phyloP scores from a whole-genome alignment of 2,329 filamentous ascomycete species.

The Talaromyces atroroseus region DNA sequence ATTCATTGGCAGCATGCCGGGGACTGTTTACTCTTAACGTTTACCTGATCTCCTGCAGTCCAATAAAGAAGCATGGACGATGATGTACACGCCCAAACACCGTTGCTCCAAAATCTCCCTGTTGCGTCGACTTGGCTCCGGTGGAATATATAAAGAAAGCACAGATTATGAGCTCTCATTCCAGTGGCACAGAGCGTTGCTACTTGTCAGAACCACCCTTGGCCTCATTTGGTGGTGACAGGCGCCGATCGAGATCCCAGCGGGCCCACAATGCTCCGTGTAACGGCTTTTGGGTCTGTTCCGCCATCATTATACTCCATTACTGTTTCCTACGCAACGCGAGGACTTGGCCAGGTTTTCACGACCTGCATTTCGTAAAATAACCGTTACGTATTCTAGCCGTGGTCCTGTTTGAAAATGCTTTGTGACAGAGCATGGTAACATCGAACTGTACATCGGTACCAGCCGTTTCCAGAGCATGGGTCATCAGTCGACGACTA shows the following conservation, averaged over 20 bases:
- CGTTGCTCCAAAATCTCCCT: neutral
- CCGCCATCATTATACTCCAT: neutral
- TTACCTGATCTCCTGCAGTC: neutral
- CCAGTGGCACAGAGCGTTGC: neutral
- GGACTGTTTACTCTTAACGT: neutral
- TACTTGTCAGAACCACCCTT: conserved; percentile 1
- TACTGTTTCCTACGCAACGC: neutral
- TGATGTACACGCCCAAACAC: neutral
- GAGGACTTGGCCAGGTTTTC: neutral
- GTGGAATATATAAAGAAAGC: neutral
- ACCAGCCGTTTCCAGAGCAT: too few species aligned
- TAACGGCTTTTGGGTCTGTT: conserved; percentile 5
- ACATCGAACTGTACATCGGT: too few species aligned
- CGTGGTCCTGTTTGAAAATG: neutral
- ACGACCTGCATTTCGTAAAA: neutral
- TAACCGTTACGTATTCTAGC: neutral
- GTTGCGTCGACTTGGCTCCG: neutral
- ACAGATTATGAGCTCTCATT: neutral
- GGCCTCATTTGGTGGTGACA: conserved; percentile 8
- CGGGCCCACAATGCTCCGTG: conserved; percentile 1
- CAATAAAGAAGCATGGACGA: neutral
- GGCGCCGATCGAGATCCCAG: conserved; percentile 11
- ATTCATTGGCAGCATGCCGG: neutral
- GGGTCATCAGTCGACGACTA: too few species aligned
- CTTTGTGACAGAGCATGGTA: neutral